Base-by-base conservation (phyloP, 2,329 filamentous ascomycete genomes). In the Teratosphaeria epicoccoides region DNA sequence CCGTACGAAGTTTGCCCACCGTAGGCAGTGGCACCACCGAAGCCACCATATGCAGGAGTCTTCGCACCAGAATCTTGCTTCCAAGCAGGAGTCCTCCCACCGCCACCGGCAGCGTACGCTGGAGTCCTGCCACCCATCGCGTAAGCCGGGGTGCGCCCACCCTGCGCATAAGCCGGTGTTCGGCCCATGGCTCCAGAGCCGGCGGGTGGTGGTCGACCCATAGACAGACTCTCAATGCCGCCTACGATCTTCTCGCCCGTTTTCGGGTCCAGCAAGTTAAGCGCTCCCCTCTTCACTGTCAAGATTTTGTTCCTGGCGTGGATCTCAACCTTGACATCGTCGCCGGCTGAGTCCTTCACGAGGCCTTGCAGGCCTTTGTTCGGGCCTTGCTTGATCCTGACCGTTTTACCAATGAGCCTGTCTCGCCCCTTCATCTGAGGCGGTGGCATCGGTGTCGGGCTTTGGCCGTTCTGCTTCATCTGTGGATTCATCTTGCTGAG, bases 301-400 rank as follows among this genome's bases (percentile, higher is more conserved):
- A 97, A 82, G 14, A 87, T 85, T 75, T 96, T 97, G 71, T 84
- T 88, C 74, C 95, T 95, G 5, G 90, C 90, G 66, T 97, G 91
- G 37, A 98, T 74, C 71, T 98, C 93, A 43, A 98, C 86, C 57
- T 90, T 85, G 25, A 88, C 91, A 63, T 86, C 82, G 3, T 81
- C 81, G 61, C 94, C 90, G 6, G 88, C 95, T 0, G 91, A 86
- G 66, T 97, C 91, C 67, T 95, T 96, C 61, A 98, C 90, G 59
- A 96, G 95, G 61, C 93, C 93, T 43, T 97, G 75, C 43, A 96
- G 77, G 52, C 91, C 91, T 71, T 98, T 98, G 75, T 91, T 89
- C 22, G 85, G 83, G 24, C 93, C 93, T 65, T 85, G 88, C 52
- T 84, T 82, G 63, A 97, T 86, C 49, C 85, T 88, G 44, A 97